phyloP scores from a whole-genome alignment of 2,329 filamentous ascomycete genomes.

The Paraphoma sp. region DNA sequence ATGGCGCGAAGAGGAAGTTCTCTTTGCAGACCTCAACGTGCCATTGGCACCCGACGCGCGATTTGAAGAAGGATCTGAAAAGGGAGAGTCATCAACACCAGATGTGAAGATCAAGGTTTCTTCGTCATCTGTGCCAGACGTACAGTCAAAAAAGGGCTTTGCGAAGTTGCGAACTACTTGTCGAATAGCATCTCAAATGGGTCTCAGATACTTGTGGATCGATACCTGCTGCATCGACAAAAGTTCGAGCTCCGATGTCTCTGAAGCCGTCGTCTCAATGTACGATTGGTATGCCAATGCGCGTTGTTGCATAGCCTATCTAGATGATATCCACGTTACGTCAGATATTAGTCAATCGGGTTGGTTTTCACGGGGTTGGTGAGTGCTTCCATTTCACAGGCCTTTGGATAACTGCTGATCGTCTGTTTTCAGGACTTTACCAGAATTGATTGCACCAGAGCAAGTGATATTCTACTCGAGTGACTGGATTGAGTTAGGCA shows the following conservation, averaged over 20 bases:
- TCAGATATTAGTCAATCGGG: neutral
- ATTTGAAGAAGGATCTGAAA: neutral
- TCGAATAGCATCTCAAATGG: neutral
- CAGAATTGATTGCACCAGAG: conserved; percentile 9
- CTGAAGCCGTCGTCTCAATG: neutral
- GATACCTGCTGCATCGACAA: conserved; percentile 5
- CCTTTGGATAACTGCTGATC: neutral
- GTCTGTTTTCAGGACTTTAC: neutral
- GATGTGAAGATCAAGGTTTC: neutral
- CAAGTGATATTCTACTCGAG: neutral
- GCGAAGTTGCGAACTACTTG: neutral
- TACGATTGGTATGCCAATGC: neutral
- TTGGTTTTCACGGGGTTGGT: neutral
- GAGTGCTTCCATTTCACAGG: neutral
- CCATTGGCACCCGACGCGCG: too few species aligned
- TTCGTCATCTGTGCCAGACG: too few species aligned
- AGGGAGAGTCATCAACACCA: neutral
- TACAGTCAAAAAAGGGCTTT: neutral
- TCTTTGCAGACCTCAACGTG: neutral
- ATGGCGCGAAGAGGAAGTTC: conserved; percentile 1
- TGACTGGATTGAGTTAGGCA: neutral
- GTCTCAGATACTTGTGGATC: neutral
- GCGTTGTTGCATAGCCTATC: neutral
- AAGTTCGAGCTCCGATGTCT: neutral
- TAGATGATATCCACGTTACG: neutral